Percentiles rank a stretch among this genome's conserved stretches.
Conservation (phyloP, 495 filamentous ascomycete species). For the Penicillium bovifimosum region DNA sequence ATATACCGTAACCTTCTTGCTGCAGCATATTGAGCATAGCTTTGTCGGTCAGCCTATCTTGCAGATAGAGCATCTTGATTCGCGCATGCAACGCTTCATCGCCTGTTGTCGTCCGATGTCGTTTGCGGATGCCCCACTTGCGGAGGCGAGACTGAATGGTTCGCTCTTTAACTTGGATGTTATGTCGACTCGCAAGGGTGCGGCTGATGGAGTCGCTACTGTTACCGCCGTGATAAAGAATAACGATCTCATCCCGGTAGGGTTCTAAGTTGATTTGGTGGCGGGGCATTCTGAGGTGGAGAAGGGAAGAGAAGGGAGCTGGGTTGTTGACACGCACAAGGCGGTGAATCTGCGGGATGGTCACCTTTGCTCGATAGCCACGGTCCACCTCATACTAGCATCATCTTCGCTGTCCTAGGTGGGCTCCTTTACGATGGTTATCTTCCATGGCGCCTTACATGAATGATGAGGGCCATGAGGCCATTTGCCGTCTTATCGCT, state of each 20-base stretch:
- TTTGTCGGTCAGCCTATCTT: constrained; percentile 26
- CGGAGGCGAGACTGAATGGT: constrained; percentile 27
- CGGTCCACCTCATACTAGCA: too few relatives aligned
- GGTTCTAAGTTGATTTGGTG: constrained; percentile 30
- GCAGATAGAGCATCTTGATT: constrained; percentile 22
- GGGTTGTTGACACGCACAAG: background rate
- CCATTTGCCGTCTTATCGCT: too few relatives aligned
- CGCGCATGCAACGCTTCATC: constrained; percentile 25
- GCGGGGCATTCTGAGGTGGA: constrained; percentile 18
- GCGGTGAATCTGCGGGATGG: constrained; percentile 20
- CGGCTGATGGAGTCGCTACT: constrained; percentile 28
- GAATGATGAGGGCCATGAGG: too few relatives aligned
- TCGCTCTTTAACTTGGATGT: constrained; percentile 26
- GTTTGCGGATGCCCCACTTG: constrained; percentile 30
- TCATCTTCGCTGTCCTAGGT: too few relatives aligned
- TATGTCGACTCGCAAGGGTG: constrained; percentile 21
- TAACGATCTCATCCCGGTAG: constrained; percentile 25
- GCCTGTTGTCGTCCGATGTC: constrained; percentile 24
- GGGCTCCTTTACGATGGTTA: too few relatives aligned
- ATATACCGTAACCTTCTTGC: constrained; percentile 26
- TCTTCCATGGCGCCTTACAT: too few relatives aligned
- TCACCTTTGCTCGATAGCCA: background rate
- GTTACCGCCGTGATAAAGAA: constrained; percentile 22
- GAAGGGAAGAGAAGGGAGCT: background rate
- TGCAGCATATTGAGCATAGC: constrained; percentile 24